Evolutionary conservation across 139 green algal species (phyloP), one percentile per base, ranked within the genome.

Genomic region (Haematococcus lacustris): DNA sequence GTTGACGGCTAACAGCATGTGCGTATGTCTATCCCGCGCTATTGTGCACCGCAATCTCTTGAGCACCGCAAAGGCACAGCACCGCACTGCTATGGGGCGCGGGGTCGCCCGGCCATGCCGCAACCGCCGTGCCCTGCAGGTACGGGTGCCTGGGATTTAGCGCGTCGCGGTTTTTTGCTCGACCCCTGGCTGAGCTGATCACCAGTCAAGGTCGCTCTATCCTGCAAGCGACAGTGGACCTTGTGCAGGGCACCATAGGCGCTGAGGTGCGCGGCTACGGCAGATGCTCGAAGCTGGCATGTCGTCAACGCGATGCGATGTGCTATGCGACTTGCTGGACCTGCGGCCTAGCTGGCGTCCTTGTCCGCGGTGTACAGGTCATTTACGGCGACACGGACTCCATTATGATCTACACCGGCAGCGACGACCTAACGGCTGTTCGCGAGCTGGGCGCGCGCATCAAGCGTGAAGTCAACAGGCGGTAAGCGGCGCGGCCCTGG

Each of bases 311-410:
- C n/a, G n/a, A n/a, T n/a, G n/a, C n/a, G n/a, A n/a, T n/a, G n/a
- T n/a, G n/a, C n/a, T n/a, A n/a, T n/a, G n/a, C n/a, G n/a, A n/a
- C n/a, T n/a, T n/a, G n/a, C n/a, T n/a, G n/a, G n/a, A n/a, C n/a
- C n/a, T n/a, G n/a, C n/a, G n/a, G n/a, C n/a, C n/a, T n/a, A n/a
- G n/a, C n/a, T n/a, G n/a, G n/a, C n/a, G n/a, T n/a, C n/a, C n/a
- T 25, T 5, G 17, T 50, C 43, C 32, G 13, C 43, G 3, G 9
- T n/a, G 35, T 59, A n/a, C 82, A 94, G 86, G 91, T 98, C 13
- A 92, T 98, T 34, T 98, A 99, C 65, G 95, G 95, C 30, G 95
- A 99, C 86, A 98, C 95, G 1, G 95, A 99, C 82, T 93, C 83
- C 43, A 96, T 99, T 87, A 98, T 99, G 92, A 83, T 99, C 43